A percentile compares a stretch with the other conserved stretches of the same genome.
These are phyloP conservation scores for Pleurotus salmoneostramineus DNA, from an alignment of 768 basidiomycete genomes.

Conservation along the genomic window DNA sequence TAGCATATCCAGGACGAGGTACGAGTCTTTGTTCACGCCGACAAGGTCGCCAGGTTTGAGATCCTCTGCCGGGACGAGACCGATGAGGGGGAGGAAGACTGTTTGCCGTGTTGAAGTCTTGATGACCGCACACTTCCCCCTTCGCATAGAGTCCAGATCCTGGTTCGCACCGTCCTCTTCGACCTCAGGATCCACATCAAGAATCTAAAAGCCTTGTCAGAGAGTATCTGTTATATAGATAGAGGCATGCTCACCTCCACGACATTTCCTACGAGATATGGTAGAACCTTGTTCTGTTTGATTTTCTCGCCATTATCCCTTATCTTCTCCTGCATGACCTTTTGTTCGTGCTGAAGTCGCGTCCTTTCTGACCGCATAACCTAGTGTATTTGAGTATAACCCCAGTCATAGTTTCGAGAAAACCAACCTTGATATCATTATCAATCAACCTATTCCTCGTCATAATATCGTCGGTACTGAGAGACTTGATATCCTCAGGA, in stretches of 20 bases:
- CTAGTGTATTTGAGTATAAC: constrained; percentile 33
- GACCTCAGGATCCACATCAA: constrained; percentile 90
- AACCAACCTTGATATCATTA: constrained; percentile 86
- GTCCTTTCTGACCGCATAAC: constrained; percentile 96
- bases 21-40: constrained; percentile 99
- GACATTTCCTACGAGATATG: constrained; percentile 96
- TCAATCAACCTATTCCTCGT: constrained; percentile 92
- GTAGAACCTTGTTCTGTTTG: constrained; percentile 98
- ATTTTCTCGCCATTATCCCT: constrained; percentile 97
- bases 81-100: constrained; percentile 96
- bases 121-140: constrained; percentile 97
- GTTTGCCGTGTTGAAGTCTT: constrained; percentile 99
- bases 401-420: not conserved
- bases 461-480: constrained; percentile 82
- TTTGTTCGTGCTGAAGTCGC: constrained; percentile 91
- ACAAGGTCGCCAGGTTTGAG: constrained; percentile 92
- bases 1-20: constrained; percentile 91
- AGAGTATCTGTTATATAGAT: constrained; percentile 1
- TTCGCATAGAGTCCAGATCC: constrained; percentile 93
- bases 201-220: constrained; percentile 51
- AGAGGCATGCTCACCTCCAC: constrained; percentile 73
- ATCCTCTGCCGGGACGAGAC: constrained; percentile 90
- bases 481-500: constrained; percentile 77
- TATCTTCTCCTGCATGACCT: constrained; percentile 97
- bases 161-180: constrained; percentile 96